Evolutionary conservation across 768 basidiomycete species (phyloP).

Genomic region (Auricularia sp.): DNA sequence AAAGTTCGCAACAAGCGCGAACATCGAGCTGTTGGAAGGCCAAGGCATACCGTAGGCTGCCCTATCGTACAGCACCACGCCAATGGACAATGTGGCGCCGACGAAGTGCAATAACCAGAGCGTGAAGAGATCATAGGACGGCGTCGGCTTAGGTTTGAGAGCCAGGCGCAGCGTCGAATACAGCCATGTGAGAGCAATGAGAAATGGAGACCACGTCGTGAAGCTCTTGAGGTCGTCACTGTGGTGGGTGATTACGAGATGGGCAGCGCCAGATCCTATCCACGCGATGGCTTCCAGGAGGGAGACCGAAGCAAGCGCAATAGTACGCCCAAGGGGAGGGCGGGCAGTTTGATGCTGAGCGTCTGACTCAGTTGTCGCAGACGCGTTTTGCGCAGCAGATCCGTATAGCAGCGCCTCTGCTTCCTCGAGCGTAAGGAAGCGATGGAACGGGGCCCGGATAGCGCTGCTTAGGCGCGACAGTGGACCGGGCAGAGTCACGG

Average conservation of each 20-base stretch:
- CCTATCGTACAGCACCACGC: constrained; percentile 9
- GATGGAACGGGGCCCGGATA: constrained; percentile 24
- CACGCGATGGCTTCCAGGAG: constrained; percentile 14
- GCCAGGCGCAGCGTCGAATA: constrained; percentile 14
- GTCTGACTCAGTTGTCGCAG: neutral
- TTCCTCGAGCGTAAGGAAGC: constrained; percentile 43
- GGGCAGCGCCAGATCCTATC: constrained; percentile 11
- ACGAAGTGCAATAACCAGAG: constrained; percentile 14
- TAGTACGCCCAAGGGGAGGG: constrained; percentile 10
- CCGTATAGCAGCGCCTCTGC: constrained; percentile 32
- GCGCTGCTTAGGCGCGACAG: constrained; percentile 4
- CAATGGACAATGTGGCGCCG: constrained; percentile 11
- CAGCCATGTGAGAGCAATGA: constrained; percentile 16
- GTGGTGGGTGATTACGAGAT: constrained; percentile 6
- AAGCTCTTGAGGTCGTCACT: neutral
- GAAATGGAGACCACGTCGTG: constrained; percentile 7
- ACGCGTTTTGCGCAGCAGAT: neutral
- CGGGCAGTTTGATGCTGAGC: neutral
- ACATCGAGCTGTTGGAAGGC: neutral
- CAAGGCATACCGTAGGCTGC: neutral
- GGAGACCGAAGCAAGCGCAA: constrained; percentile 11
- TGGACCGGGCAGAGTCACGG: constrained; percentile 11
- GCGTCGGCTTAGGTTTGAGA: constrained; percentile 11
- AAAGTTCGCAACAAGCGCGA: neutral
- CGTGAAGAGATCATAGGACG: constrained; percentile 15